phyloP scores from a whole-genome alignment of 1,139 yeast species.

The Taphrina confusa region DNA sequence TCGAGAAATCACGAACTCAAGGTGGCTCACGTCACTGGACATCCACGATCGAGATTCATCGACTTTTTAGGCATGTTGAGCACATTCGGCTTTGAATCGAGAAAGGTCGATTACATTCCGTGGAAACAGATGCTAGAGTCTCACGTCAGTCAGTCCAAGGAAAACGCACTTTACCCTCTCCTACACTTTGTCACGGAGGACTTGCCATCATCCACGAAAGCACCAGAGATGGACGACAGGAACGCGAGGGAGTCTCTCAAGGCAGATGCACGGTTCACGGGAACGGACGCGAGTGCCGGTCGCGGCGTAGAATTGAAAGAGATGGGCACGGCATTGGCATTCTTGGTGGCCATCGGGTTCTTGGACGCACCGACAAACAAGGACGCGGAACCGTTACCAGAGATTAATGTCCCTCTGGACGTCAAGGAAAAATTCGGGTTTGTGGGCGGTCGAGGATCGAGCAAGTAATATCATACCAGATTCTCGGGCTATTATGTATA shows the following conservation, averaged over 20 bases:
- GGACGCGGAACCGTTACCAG: constrained; percentile 58
- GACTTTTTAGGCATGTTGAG: constrained; percentile 68
- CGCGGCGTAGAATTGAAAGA: constrained; percentile 67
- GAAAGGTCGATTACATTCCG: constrained; percentile 63
- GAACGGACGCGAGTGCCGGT: constrained; percentile 66
- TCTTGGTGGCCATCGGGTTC: constrained; percentile 76
- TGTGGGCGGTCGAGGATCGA: constrained; percentile 78
- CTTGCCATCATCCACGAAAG: constrained; percentile 84
- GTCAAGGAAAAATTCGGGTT: constrained; percentile 61
- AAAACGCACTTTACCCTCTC: constrained; percentile 87
- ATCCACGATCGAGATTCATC: constrained; percentile 81
- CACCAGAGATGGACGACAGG: constrained; percentile 88
- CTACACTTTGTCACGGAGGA: constrained; percentile 91
- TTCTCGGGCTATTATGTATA: neutral
- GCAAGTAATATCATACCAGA: neutral
- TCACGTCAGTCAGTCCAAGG: constrained; percentile 66
- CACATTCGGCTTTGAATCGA: constrained; percentile 70
- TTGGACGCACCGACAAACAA: constrained; percentile 59
- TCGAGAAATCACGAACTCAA: constrained; percentile 46
- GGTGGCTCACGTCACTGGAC: constrained; percentile 96
- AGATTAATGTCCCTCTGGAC: constrained; percentile 57
- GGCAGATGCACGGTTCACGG: constrained; percentile 63
- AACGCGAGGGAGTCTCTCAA: constrained; percentile 70
- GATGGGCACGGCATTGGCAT: constrained; percentile 75
- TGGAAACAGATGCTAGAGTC: constrained; percentile 80